Percentiles rank a stretch among this genome's conserved stretches.
Conservation (phyloP, 805 yeast genomes). For the Lipomyces sp. region DNA sequence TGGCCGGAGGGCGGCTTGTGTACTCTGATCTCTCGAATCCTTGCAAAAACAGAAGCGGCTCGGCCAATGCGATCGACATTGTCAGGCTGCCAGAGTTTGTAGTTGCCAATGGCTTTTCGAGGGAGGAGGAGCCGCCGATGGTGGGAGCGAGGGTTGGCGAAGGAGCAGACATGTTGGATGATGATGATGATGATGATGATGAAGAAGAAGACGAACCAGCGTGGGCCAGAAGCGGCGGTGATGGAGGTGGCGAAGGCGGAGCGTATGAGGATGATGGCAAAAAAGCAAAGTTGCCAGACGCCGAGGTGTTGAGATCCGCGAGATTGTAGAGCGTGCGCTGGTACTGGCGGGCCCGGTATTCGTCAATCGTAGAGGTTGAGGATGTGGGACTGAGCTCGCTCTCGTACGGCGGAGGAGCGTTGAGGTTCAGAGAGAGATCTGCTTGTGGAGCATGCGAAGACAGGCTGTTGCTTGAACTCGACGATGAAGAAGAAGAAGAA, state of each 20-base stretch:
- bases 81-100: conserved; percentile 57
- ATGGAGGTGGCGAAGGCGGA: conserved; percentile 22
- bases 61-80: conserved; percentile 76
- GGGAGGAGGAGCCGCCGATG: not conserved
- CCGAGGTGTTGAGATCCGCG: conserved; percentile 9
- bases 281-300: conserved; percentile 11
- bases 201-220: conserved; percentile 13
- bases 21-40: conserved; percentile 76
- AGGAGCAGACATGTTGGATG: not conserved
- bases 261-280: conserved; percentile 5
- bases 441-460: conserved; percentile 1
- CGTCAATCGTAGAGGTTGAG: conserved; percentile 1
- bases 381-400: conserved; percentile 3
- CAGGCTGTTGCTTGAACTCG: not conserved
- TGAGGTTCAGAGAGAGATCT: conserved; percentile 20
- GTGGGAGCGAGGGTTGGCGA: conserved; percentile 1
- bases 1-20: conserved; percentile 69
- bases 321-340: conserved; percentile 11
- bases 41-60: conserved; percentile 76
- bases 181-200: conserved; percentile 8
- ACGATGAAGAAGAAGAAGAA: conserved; percentile 4
- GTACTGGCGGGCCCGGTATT: conserved; percentile 7
- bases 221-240: conserved; percentile 22
- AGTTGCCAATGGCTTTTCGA: conserved; percentile 38
- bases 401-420: conserved; percentile 24